phyloP scores from a whole-genome alignment of 345 rosid genomes.

The Eucalyptus leucophloia region DNA sequence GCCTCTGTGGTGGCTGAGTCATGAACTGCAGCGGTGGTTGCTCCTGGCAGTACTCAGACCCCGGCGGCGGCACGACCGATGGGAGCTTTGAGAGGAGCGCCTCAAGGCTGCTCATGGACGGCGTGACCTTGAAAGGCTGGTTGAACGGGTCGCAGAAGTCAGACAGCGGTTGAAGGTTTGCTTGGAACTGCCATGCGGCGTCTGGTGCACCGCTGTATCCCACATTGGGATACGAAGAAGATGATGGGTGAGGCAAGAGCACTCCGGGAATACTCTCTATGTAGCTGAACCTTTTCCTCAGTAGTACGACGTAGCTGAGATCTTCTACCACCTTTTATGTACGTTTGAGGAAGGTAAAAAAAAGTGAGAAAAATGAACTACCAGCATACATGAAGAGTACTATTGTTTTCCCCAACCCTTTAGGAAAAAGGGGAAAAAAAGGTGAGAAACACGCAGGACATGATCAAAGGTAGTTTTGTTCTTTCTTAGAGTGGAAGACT shows the following conservation, averaged over 20 bases:
- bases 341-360: neutral
- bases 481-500: neutral
- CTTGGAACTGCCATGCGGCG: constrained; percentile 49
- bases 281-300: constrained; percentile 81
- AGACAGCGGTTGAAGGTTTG: constrained; percentile 3
- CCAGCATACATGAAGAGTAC: neutral
- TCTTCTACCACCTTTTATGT: constrained; percentile 64
- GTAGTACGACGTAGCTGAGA: constrained; percentile 65
- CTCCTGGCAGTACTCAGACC: neutral
- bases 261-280: constrained; percentile 94
- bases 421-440: neutral
- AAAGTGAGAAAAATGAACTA: neutral
- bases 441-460: neutral
- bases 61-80: constrained; percentile 58
- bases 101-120: constrained; percentile 97
- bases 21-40: neutral
- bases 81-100: constrained; percentile 96
- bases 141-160: constrained; percentile 31
- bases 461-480: neutral
- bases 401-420: neutral
- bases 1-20: neutral
- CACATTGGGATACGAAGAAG: constrained; percentile 54
- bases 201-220: constrained; percentile 18
- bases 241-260: constrained; percentile 86
- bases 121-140: constrained; percentile 32